phyloP scores from a whole-genome alignment of 257 asterid species.

The Pogostemon cablin region DNA sequence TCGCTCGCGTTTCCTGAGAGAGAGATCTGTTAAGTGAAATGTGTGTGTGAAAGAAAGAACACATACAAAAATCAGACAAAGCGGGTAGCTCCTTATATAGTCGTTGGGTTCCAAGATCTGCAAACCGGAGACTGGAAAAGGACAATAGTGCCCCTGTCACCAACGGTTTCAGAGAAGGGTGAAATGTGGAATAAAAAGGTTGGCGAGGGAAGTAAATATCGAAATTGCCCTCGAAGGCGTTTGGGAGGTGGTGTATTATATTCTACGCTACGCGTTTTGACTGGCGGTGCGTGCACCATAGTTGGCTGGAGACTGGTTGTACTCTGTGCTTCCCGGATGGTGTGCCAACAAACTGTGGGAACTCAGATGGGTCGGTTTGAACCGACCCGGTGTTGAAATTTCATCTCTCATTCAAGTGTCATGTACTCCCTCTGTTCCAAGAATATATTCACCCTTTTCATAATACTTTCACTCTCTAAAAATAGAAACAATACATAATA shows the following conservation, averaged over 20 bases:
- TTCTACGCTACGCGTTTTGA: conserved; percentile 37
- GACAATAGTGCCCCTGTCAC: conserved; percentile 32
- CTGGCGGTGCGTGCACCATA: conserved; percentile 29
- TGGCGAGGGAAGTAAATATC: conserved; percentile 3
- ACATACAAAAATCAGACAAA: conserved; percentile 33
- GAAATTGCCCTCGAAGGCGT: conserved; percentile 21
- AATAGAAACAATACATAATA: too few species aligned
- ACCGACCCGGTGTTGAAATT: conserved; percentile 26
- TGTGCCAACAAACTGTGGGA: conserved; percentile 28
- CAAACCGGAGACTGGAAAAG: conserved; percentile 1
- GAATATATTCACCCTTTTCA: too few species aligned
- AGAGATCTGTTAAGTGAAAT: conserved; percentile 32
- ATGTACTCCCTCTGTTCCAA: not conserved
- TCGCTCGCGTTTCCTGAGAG: conserved; percentile 31
- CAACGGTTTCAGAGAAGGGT: conserved; percentile 27
- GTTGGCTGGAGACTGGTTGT: conserved; percentile 27
- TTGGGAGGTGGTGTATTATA: conserved; percentile 32
- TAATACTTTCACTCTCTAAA: too few species aligned
- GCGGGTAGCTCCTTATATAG: conserved; percentile 49
- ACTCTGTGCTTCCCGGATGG: conserved; percentile 33
- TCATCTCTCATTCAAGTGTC: not conserved
- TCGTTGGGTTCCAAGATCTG: conserved; percentile 46
- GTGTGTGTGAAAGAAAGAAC: conserved; percentile 29
- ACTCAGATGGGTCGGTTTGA: conserved; percentile 18
- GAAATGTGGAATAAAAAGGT: conserved; percentile 12